phyloP scores from a whole-genome alignment of 371 early-diverging fungal genomes.

The Fennellomyces sp. region DNA sequence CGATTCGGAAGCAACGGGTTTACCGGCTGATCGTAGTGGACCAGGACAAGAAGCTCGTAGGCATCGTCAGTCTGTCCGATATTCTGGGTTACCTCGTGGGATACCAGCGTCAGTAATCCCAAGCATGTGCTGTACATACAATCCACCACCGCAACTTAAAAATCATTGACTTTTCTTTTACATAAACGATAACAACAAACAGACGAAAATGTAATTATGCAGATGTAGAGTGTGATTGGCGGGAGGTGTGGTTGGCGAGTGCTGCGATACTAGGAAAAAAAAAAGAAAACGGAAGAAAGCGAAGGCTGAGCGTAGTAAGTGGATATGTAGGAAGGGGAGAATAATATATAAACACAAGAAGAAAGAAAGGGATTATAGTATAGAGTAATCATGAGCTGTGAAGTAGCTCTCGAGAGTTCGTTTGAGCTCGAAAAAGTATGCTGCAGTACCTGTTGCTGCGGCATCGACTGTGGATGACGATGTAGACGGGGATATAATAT shows the following conservation, averaged over 20 bases:
- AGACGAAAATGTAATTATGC: neutral
- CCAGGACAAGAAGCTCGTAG: conserved; percentile 75
- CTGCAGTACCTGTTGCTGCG: neutral
- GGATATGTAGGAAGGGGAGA: too few relatives aligned
- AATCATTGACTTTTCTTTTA: neutral
- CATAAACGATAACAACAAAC: neutral
- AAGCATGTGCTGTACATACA: neutral
- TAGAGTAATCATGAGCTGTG: conserved; percentile 2
- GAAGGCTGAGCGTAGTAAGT: too few relatives aligned
- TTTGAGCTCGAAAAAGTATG: conserved; percentile 6
- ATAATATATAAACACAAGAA: neutral
- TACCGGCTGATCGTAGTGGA: conserved; percentile 93
- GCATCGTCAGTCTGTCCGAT: conserved; percentile 90
- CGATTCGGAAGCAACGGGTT: conserved; percentile 81
- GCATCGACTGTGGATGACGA: neutral
- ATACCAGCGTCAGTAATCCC: conserved; percentile 15
- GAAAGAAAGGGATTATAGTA: neutral
- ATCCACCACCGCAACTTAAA: neutral
- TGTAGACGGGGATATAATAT: neutral
- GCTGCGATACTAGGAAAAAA: neutral
- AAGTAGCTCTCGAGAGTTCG: conserved; percentile 1
- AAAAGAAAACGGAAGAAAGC: neutral
- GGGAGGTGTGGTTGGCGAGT: too few relatives aligned
- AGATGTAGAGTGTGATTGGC: neutral
- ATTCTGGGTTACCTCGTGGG: conserved; percentile 74